Evolutionary conservation across 352 stramenopile genomes (phyloP).

Genomic region (Pilasporangium apinafurcum): DNA sequence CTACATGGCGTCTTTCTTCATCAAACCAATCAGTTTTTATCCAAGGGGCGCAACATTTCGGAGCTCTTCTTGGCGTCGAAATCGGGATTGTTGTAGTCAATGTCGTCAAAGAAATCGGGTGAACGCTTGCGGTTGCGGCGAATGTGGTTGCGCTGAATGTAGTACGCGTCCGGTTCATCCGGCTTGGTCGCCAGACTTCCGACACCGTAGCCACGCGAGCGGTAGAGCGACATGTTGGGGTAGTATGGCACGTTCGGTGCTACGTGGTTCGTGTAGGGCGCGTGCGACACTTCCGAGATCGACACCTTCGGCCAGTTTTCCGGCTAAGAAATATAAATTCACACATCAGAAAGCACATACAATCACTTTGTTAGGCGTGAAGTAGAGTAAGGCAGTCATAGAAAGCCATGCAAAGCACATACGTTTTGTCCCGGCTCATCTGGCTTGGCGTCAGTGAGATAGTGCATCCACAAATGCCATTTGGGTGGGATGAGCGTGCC

Average conservation of each 20-base stretch:
- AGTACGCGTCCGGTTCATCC: slow-evolving; percentile 75
- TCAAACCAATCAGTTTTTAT: slow-evolving; percentile 48
- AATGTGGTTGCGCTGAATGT: slow-evolving; percentile 71
- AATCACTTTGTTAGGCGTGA: too few relatives aligned
- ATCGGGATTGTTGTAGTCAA: slow-evolving; percentile 83
- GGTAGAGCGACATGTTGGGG: slow-evolving; percentile 73
- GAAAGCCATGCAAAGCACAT: slow-evolving; percentile 5
- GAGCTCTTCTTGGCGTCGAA: slow-evolving; percentile 26
- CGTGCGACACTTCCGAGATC: slow-evolving; percentile 48
- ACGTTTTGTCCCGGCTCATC: slow-evolving; percentile 56
- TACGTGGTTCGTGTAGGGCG: slow-evolving; percentile 66
- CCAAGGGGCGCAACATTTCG: slow-evolving; percentile 43
- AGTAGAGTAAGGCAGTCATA: too few relatives aligned
- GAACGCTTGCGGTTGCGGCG: slow-evolving; percentile 63
- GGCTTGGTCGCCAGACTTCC: slow-evolving; percentile 54
- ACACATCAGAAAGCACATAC: neutral
- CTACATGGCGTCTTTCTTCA: too few relatives aligned
- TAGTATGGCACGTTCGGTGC: slow-evolving; percentile 58
- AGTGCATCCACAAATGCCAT: slow-evolving; percentile 85
- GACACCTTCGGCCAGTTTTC: slow-evolving; percentile 63
- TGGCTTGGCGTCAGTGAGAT: slow-evolving; percentile 65
- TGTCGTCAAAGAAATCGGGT: slow-evolving; percentile 54
- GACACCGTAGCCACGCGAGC: slow-evolving; percentile 74
- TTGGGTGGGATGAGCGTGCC: slow-evolving; percentile 69
- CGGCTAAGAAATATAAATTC: slow-evolving; percentile 17